phyloP scores from a whole-genome alignment of 2,329 filamentous ascomycete genomes.

The Pyricularia pennisetigena region DNA sequence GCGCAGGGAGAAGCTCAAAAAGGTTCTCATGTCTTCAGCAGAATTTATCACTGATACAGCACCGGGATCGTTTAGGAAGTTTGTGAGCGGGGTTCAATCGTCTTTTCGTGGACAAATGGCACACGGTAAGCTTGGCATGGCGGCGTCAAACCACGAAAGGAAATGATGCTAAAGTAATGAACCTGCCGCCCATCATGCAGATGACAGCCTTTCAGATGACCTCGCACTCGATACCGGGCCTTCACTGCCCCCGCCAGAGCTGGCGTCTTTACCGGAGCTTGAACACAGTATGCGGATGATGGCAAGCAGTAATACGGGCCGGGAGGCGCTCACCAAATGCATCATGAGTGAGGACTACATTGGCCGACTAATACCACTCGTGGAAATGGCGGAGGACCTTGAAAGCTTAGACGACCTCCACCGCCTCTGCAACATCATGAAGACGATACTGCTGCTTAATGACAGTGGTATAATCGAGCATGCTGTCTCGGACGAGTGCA shows the following conservation, averaged over 20 bases:
- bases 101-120: constrained; percentile 37
- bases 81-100: constrained; percentile 78
- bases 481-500: constrained; percentile 79
- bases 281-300: constrained; percentile 76
- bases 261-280: constrained; percentile 77
- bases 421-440: constrained; percentile 94
- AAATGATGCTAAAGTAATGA: constrained; percentile 14
- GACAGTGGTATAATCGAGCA: constrained; percentile 92
- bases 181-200: constrained; percentile 26
- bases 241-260: constrained; percentile 65
- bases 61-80: constrained; percentile 55
- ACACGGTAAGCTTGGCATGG: not conserved
- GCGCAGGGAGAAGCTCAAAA: not conserved
- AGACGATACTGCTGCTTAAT: constrained; percentile 87
- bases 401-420: constrained; percentile 83
- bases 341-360: constrained; percentile 83
- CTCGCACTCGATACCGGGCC: constrained; percentile 66
- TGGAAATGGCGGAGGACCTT: constrained; percentile 82
- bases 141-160: not conserved
- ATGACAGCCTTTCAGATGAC: constrained; percentile 86
- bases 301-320: constrained; percentile 62
- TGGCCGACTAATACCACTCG: constrained; percentile 72
- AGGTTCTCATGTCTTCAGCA: not conserved
- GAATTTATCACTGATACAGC: not conserved
- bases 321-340: constrained; percentile 80